These are phyloP conservation scores for Botrytis elliptica DNA, from an alignment of 2,329 filamentous ascomycete genomes.

Conservation along the genomic window DNA sequence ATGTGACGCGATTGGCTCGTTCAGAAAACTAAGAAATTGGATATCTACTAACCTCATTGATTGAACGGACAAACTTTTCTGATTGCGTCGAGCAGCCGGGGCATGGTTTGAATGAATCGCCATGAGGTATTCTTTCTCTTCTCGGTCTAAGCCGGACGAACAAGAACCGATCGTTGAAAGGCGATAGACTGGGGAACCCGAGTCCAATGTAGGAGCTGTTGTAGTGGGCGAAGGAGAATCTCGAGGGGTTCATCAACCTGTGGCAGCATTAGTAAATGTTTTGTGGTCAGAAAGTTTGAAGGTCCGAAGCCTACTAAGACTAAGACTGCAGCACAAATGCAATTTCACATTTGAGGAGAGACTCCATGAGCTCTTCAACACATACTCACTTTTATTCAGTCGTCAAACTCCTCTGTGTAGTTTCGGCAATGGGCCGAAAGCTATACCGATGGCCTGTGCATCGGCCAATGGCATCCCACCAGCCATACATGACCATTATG, in stretches of 20 bases:
- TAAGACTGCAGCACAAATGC: background rate
- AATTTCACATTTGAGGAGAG: conserved; percentile 49
- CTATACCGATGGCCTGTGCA: background rate
- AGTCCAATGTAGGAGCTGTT: conserved; percentile 13
- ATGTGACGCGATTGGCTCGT: background rate
- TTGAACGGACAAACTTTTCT: background rate
- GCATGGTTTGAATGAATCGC: background rate
- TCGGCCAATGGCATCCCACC: no score
- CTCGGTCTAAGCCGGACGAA: conserved; percentile 40
- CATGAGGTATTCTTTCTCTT: conserved; percentile 52
- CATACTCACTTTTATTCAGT: conserved; percentile 85
- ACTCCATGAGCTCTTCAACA: conserved; percentile 95
- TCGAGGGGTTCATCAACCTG: background rate
- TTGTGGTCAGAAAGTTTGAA: background rate
- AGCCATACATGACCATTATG: background rate
- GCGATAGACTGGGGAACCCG: conserved; percentile 45
- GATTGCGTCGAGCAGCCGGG: background rate
- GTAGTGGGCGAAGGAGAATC: background rate
- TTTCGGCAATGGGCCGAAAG: background rate
- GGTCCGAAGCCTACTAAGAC: background rate
- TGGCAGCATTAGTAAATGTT: background rate
- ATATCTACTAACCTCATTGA: background rate
- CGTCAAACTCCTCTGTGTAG: background rate
- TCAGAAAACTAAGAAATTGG: no score
- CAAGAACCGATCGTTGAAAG: conserved; percentile 43